These are phyloP conservation scores for Colletotrichum sp. DNA, from an alignment of 2,329 filamentous ascomycete genomes.

Conservation along the genomic window DNA sequence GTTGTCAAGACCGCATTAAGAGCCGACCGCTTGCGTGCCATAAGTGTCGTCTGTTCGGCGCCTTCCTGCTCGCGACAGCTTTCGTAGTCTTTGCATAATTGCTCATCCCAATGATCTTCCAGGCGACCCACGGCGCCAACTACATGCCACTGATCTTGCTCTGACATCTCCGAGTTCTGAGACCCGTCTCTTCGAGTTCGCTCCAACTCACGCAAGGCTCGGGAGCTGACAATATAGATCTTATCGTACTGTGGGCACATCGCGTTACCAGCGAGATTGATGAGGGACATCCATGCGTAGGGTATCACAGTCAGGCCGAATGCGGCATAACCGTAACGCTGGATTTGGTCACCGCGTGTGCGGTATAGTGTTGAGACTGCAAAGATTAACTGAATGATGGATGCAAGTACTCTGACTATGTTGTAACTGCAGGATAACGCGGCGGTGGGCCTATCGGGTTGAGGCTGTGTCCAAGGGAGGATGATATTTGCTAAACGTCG, in stretches of 20 bases:
- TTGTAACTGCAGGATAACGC: fast-evolving
- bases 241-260: neutral
- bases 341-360: fast-evolving
- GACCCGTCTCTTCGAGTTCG: fast-evolving
- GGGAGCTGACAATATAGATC: fast-evolving
- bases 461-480: neutral
- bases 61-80: neutral
- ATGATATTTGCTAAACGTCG: neutral
- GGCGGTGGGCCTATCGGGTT: fast-evolving
- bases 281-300: neutral
- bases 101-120: neutral
- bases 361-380: neutral
- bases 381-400: neutral
- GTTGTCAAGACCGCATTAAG: neutral
- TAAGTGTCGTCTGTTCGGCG: neutral
- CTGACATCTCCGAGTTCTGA: neutral
- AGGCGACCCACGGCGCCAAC: neutral
- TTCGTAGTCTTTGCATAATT: neutral
- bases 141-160: neutral
- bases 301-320: neutral
- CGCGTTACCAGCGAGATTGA: neutral
- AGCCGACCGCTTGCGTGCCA: neutral
- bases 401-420: fast-evolving
- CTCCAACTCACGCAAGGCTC: neutral
- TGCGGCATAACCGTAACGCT: neutral